These are phyloP conservation scores for Acer saccharum DNA, from an alignment of 345 rosid species.

Conservation along the genomic window DNA sequence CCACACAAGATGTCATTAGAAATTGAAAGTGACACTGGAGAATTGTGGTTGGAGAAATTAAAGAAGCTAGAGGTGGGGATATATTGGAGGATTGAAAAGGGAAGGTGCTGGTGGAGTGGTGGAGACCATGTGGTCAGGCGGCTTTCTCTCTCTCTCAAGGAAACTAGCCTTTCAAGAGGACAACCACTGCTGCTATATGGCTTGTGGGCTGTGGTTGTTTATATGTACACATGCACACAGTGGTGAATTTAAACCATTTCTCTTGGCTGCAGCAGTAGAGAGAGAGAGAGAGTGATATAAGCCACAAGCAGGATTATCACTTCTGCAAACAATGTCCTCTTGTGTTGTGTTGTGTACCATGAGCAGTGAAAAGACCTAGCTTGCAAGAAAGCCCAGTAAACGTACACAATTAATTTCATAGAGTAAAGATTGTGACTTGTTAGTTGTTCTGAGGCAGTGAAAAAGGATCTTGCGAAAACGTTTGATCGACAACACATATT, in stretches of 20 bases:
- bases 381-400: not conserved
- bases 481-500: not conserved
- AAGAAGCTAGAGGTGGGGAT: slow-evolving; percentile 13
- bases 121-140: slow-evolving; percentile 8
- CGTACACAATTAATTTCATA: no score
- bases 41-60: slow-evolving; percentile 14
- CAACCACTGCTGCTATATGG: not conserved
- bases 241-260: not conserved
- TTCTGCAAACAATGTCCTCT: not conserved
- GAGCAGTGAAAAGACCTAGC: not conserved
- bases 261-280: no score
- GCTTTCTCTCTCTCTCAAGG: not conserved
- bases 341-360: not conserved
- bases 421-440: not conserved
- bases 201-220: not conserved
- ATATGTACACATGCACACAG: not conserved
- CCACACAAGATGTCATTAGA: slow-evolving; percentile 8
- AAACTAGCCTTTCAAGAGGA: not conserved
- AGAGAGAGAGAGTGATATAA: not conserved
- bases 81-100: slow-evolving; percentile 13
- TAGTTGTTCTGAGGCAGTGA: not conserved
- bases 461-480: not conserved
- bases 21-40: slow-evolving; percentile 18
- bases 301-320: not conserved
- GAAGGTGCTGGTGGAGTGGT: not conserved